Base-by-base conservation (phyloP, 2,329 filamentous ascomycete genomes). In the Penicillium psychrosexuale region DNA sequence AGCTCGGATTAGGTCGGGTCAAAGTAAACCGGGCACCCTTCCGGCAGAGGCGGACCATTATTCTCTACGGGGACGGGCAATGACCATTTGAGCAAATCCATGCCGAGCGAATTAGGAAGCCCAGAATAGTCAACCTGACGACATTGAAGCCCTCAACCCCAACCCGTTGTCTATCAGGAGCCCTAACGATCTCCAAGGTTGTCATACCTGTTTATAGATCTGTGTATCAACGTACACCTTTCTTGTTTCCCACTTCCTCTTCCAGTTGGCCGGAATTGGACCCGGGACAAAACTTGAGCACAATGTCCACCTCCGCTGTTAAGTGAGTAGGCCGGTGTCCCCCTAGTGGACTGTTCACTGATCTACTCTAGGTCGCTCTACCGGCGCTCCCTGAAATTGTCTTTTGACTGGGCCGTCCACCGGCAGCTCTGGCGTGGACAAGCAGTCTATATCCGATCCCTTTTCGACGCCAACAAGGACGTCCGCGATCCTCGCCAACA, bases 381-480 rank as follows among this genome's bases (percentile, higher is more conserved):
- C 77, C 88, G 93, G 71, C 90, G 91, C 66, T 91, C 91, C 27
- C 77, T 99, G 71, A 97, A 97, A 82, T 86, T 97, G 62, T 84
- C 94, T 39, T 85, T 97, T 63, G 91, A 97, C 79, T 99, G 94
- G 94, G 85, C 91, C 55, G 91, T 97, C 60, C 90, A 97, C 73
- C 85, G 94, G 64, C 85, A 93, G 68, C 78, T 97, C 58, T 99
- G 94, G 93, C 88, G 94, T 67, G 92, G 93, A 59, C 94, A 97
- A 76, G 94, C 94, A 31, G 80, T 97, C 61, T 97, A 99, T 75
- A 96, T 99, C 68, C 88, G 94, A 67, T 91, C 89, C 36, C 82
- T 97, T 13, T 99, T 97, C 72, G 94, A 99, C 74, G 91, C 91
- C 55, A 97, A 99, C 76, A 90, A 85, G 72, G 80, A 91, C 71